A percentile compares a stretch with the other conserved stretches of the same genome.
phyloP scores from a whole-genome alignment of 1,284 basidiomycete species.

The Waitea zeae region DNA sequence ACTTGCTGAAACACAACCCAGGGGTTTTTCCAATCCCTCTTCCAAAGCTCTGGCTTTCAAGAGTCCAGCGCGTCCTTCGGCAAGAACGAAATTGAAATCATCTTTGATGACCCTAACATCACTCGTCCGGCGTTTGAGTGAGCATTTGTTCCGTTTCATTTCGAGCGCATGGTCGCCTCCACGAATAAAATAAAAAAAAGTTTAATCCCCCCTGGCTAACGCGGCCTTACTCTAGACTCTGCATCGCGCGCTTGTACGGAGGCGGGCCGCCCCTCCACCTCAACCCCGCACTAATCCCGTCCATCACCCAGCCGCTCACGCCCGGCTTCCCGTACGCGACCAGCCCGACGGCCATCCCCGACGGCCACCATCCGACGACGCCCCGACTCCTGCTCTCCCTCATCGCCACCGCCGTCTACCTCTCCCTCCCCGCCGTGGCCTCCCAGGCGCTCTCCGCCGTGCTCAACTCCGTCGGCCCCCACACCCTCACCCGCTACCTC shows the following conservation, averaged over 20 bases:
- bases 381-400: constrained; percentile 77
- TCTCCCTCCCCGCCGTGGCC: constrained; percentile 66
- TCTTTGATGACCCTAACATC: constrained; percentile 76
- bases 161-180: too few species aligned
- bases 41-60: constrained; percentile 57
- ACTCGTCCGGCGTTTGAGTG: constrained; percentile 64
- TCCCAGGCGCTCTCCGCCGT: constrained; percentile 60
- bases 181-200: too few species aligned
- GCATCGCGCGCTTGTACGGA: constrained; percentile 70
- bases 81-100: constrained; percentile 36
- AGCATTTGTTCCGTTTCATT: constrained; percentile 10
- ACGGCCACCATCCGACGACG: constrained; percentile 52
- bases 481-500: constrained; percentile 65
- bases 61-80: constrained; percentile 17
- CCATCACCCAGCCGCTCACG: constrained; percentile 49
- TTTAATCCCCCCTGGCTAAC: background rate
- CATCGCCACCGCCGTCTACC: constrained; percentile 73
- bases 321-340: constrained; percentile 25
- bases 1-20: constrained; percentile 10
- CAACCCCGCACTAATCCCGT: constrained; percentile 48
- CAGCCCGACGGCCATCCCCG: constrained; percentile 12
- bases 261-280: constrained; percentile 66
- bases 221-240: constrained; percentile 33
- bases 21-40: constrained; percentile 78
- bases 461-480: constrained; percentile 63